Base-by-base conservation (phyloP, 75 land plant genomes). In the Pinus albicaulis region DNA sequence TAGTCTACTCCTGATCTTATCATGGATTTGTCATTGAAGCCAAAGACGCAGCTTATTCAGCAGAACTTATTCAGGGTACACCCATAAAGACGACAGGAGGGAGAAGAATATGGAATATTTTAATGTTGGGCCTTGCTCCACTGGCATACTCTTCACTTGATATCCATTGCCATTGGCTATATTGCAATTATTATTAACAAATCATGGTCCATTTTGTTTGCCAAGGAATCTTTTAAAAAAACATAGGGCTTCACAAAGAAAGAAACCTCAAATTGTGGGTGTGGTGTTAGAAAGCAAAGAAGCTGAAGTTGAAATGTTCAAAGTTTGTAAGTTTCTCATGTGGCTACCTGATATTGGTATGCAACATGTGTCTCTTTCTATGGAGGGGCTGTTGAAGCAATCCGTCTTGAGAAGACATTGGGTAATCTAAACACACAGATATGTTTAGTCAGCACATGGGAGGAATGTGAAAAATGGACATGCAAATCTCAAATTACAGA, bases 241-340 rank as follows among this genome's bases (percentile, higher is more conserved):
- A 7, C 81, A 75, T 74, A 66, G 68, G 61, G 52, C 74, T 63
- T 79, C 77, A 10, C 10, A 81, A 60, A 17, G 81, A 55, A 73
- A 57, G 34, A 90, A 78, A 25, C 75, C 86, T 2, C 68, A 26
- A 57, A 79, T 77, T 44, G 77, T 90, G 25, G 92, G 87, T 23
- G 25, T 90, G 55, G 92, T 85, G 19, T 57, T 90, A 26, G 92
- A 90, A 41, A 90, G 90, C 76, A 82, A 85, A 74, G 92, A 90
- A 76, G 90, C 86, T 60, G 31, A 26, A 55, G 28, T 72, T 61
- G 26, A 83, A 20, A 77, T 59, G 31, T 28, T 48, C 28, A 80
- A 77, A 75, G 66, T 90, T 62, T 75, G 80, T 26, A 20, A 77
- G 25, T n/a, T n/a, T n/a, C n/a, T n/a, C n/a, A n/a, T n/a, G n/a